phyloP scores from a whole-genome alignment of 495 filamentous ascomycete genomes.

The Pseudomonodictys pantanalensis region DNA sequence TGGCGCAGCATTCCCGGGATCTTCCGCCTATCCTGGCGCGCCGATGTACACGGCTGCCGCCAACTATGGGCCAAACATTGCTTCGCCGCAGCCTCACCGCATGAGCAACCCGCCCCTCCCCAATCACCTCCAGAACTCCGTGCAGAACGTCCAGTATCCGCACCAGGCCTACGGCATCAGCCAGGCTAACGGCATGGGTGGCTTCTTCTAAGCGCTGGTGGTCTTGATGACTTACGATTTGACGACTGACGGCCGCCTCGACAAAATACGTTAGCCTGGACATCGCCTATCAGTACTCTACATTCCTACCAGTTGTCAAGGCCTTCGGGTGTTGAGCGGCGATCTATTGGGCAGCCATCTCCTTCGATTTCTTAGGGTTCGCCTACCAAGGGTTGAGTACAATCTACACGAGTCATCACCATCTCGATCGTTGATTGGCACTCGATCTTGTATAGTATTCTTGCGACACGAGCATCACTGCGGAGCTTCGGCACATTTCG shows the following conservation, averaged over 20 bases:
- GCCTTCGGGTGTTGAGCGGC: constrained; percentile 23
- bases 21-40: constrained; percentile 8
- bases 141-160: constrained; percentile 27
- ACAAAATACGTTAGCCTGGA: constrained; percentile 19
- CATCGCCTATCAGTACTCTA: constrained; percentile 8
- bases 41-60: constrained; percentile 30
- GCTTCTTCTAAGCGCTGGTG: constrained; percentile 21
- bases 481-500: constrained; percentile 24
- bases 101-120: constrained; percentile 35
- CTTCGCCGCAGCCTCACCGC: constrained; percentile 33
- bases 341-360: constrained; percentile 12
- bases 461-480: constrained; percentile 11
- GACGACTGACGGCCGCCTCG: constrained; percentile 28
- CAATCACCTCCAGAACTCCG: constrained; percentile 34
- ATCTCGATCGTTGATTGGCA: constrained; percentile 7
- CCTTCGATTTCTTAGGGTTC: constrained; percentile 12
- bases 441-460: constrained; percentile 25
- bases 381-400: neutral
- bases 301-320: constrained; percentile 22
- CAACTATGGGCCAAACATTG: constrained; percentile 33
- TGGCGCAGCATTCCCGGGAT: constrained; percentile 17
- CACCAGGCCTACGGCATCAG: constrained; percentile 9
- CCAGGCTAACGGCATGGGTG: constrained; percentile 21
- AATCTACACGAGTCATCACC: neutral
- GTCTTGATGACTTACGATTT: constrained; percentile 23